Evolutionary conservation across 225 moss, liverwort and hornwort genomes (phyloP).

Genomic region (Physcomitrellopsis africana): DNA sequence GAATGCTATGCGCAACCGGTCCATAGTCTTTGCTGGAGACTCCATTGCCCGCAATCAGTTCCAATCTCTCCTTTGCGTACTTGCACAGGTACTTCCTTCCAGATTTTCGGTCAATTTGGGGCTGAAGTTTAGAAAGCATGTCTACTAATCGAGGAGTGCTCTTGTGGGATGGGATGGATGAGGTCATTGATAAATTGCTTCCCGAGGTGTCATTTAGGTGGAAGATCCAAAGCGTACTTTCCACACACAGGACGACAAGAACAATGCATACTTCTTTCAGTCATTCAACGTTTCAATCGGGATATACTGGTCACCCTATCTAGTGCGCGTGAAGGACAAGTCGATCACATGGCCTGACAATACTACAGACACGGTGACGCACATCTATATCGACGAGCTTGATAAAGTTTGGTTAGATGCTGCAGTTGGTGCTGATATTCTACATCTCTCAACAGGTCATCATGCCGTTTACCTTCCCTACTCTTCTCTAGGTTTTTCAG

Average conservation of each 20-base stretch:
- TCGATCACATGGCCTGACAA: slow-evolving; percentile 36
- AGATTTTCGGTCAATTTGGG: not conserved
- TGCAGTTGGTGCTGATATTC: slow-evolving; percentile 56
- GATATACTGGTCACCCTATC: slow-evolving; percentile 81
- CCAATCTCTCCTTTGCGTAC: slow-evolving; percentile 82
- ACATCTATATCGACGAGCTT: slow-evolving; percentile 62
- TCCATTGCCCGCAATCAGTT: slow-evolving; percentile 94
- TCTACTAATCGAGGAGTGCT: not conserved
- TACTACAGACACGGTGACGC: slow-evolving; percentile 37
- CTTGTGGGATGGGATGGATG: not conserved
- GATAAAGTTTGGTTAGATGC: slow-evolving; percentile 60
- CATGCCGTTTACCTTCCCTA: not conserved
- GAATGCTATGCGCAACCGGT: slow-evolving; percentile 62
- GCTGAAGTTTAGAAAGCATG: no score
- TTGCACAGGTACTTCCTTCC: slow-evolving; percentile 62
- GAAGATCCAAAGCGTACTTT: slow-evolving; percentile 54
- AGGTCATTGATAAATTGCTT: not conserved
- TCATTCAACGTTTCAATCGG: slow-evolving; percentile 55
- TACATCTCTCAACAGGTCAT: slow-evolving; percentile 56
- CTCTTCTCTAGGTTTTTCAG: not conserved
- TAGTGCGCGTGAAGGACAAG: slow-evolving; percentile 55
- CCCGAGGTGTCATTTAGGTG: slow-evolving; percentile 42
- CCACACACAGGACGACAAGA: slow-evolving; percentile 38
- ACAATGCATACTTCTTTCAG: slow-evolving; percentile 46
- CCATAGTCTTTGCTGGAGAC: slow-evolving; percentile 76